Percentiles rank a stretch among this genome's conserved stretches.
These are phyloP conservation scores for Trichodelitschia bisporula DNA, from an alignment of 495 filamentous ascomycete genomes.

Conservation along the genomic window DNA sequence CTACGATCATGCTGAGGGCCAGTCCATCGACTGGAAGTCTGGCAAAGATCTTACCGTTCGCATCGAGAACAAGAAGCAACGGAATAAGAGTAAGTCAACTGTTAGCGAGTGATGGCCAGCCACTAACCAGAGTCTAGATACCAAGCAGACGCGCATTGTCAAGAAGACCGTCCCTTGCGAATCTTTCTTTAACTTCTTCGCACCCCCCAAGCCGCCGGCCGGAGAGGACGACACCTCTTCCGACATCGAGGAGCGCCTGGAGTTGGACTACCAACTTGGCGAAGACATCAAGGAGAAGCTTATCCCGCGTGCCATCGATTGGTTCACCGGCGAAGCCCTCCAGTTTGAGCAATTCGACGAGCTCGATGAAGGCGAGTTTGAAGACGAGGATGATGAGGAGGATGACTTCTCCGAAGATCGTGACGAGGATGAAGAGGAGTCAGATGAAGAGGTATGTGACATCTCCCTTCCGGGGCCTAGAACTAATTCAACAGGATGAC, in stretches of 20 bases:
- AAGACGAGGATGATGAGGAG: conserved; percentile 83
- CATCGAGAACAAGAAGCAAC: conserved; percentile 95
- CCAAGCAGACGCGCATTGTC: conserved; percentile 94
- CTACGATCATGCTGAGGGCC: conserved; percentile 95
- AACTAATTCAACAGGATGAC: conserved; percentile 43
- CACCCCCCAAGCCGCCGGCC: conserved; percentile 65
- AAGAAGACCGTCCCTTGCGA: conserved; percentile 97
- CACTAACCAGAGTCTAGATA: conserved; percentile 33
- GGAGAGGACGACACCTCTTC: conserved; percentile 56
- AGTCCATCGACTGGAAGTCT: conserved; percentile 92
- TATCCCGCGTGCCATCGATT: conserved; percentile 95
- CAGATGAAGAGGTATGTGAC: conserved; percentile 64
- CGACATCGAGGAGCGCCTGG: conserved; percentile 92
- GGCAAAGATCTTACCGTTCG: conserved; percentile 82
- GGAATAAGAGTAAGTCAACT: conserved; percentile 75
- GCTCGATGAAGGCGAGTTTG: conserved; percentile 55
- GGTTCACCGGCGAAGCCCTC: conserved; percentile 97
- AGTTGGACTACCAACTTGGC: conserved; percentile 96
- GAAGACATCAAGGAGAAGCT: conserved; percentile 99
- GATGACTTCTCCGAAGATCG: conserved; percentile 77
- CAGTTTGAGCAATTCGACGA: conserved; percentile 90
- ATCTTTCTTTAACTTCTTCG: conserved; percentile 99
- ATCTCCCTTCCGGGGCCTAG: conserved; percentile 1
- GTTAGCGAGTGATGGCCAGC: background rate
- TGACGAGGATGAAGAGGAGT: conserved; percentile 51